Evolutionary conservation across 2,329 filamentous ascomycete species (phyloP), one percentile per base, ranked within the genome.

Genomic region (Xylariales sp.): DNA sequence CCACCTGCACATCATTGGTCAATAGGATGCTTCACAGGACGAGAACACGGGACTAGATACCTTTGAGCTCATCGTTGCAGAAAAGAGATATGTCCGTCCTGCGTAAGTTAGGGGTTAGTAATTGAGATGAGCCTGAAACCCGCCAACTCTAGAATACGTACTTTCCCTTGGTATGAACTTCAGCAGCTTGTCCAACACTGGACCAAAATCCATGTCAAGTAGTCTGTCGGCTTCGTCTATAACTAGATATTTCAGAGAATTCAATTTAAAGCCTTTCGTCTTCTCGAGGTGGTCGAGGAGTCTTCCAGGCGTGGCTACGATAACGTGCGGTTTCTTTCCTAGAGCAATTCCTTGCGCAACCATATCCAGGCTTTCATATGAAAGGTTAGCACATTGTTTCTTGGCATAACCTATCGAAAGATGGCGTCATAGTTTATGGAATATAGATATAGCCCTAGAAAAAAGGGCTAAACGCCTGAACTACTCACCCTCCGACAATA

Each of bases 171-270:
- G 69, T 16, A 70, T 36, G 36, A 68, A 70, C 80, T 96, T 95
- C 59, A 98, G 87, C 62, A 97, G 93, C 81, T 97, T 97, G 80
- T 97, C 93, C 45, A 98, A 88, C 28, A 94, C 91, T 1, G 94
- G 93, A 0, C 94, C 94, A 73, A 98, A 98, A 79, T 97, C 94
- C 78, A 97, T 90, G 77, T 99, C 96, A 1, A 98, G 87, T 9
- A 98, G 85, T 66, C 94, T 86, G 79, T 98, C 95, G 30, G 95
- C 95, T 82, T 97, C 95, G 77, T 97, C 95, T 88, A 98, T 94
- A 69, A 97, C 94, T 3, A 98, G 84, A 77, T 95, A 97, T 76
- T 94, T 94, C 45, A 97, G 83, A 3, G 87, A 86, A 36, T 91
- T 88, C 56, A 98, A 83, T 1, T 91, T 94, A 81, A 99, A 98